Evolutionary conservation across 2,329 filamentous ascomycete genomes (phyloP).

Genomic region (Septoria linicola): DNA sequence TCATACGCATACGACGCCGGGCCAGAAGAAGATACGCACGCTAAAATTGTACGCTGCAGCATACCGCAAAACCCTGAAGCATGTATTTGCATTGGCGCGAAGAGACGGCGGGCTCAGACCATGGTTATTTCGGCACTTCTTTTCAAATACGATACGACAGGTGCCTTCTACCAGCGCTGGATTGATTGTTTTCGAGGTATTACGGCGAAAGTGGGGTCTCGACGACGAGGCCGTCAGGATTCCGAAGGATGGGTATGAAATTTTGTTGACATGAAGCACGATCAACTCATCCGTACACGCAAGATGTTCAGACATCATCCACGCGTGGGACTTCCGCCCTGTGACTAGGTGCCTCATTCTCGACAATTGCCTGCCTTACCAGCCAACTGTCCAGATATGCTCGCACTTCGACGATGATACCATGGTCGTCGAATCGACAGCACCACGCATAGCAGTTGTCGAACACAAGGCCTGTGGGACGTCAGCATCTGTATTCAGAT

Average conservation of each 20-base stretch:
- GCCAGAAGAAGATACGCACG: constrained; percentile 49
- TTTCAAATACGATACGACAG: constrained; percentile 69
- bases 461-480: constrained; percentile 19
- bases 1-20: constrained; percentile 44
- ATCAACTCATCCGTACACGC: background rate
- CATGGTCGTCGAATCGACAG: constrained; percentile 20
- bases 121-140: constrained; percentile 71
- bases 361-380: constrained; percentile 22
- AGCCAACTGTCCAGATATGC: constrained; percentile 26
- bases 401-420: constrained; percentile 24
- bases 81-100: constrained; percentile 59
- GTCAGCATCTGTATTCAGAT: background rate
- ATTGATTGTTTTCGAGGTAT: constrained; percentile 74
- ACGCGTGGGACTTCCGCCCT: constrained; percentile 18
- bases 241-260: constrained; percentile 68
- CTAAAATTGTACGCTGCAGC: constrained; percentile 67
- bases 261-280: constrained; percentile 55
- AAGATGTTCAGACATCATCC: background rate
- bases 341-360: constrained; percentile 19
- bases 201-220: constrained; percentile 69
- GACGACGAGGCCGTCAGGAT: constrained; percentile 63
- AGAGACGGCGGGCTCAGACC: constrained; percentile 57
- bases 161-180: constrained; percentile 75
- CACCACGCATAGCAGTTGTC: constrained; percentile 26
- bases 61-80: constrained; percentile 65